Conservation (phyloP, 164 flowering plant species). For the Magnolia officinalis region DNA sequence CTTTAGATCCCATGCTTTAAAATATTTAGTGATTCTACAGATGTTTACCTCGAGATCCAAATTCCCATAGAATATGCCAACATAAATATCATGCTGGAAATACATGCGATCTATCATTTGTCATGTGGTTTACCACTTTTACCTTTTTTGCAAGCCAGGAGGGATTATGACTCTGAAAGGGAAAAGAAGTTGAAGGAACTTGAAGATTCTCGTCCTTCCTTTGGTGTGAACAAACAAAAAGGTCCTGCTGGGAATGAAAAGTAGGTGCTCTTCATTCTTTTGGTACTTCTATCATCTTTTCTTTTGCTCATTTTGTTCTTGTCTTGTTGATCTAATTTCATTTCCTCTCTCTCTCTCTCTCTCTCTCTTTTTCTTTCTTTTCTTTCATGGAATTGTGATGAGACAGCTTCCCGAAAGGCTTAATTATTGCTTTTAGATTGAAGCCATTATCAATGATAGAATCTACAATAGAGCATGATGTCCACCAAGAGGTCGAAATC, state of each 20-base stretch:
- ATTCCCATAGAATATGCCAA: not conserved
- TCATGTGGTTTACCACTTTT: not conserved
- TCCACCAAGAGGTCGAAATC: conserved; percentile 19
- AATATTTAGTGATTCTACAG: too few relatives aligned
- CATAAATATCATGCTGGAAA: not conserved
- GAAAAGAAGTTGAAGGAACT: conserved; percentile 37
- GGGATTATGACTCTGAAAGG: conserved; percentile 70
- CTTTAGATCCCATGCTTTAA: too few relatives aligned
- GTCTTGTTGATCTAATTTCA: not conserved
- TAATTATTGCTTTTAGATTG: conserved; percentile 71
- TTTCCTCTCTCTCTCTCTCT: not conserved
- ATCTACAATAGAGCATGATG: conserved; percentile 31
- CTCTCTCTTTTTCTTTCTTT: not conserved
- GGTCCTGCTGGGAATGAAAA: conserved; percentile 30
- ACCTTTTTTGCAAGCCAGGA: conserved; percentile 40
- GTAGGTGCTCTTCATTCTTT: conserved; percentile 33
- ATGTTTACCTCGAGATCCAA: too few relatives aligned
- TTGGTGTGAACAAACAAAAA: conserved; percentile 29
- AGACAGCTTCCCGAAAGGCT: conserved; percentile 80
- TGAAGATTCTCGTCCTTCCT: conserved; percentile 32
- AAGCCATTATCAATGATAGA: conserved; percentile 37
- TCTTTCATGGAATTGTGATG: not conserved
- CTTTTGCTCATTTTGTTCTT: not conserved
- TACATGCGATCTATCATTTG: not conserved
- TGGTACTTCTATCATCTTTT: not conserved